These are phyloP conservation scores for Alternaria longipes DNA, from an alignment of 2,329 filamentous ascomycete genomes.

Conservation along the genomic window DNA sequence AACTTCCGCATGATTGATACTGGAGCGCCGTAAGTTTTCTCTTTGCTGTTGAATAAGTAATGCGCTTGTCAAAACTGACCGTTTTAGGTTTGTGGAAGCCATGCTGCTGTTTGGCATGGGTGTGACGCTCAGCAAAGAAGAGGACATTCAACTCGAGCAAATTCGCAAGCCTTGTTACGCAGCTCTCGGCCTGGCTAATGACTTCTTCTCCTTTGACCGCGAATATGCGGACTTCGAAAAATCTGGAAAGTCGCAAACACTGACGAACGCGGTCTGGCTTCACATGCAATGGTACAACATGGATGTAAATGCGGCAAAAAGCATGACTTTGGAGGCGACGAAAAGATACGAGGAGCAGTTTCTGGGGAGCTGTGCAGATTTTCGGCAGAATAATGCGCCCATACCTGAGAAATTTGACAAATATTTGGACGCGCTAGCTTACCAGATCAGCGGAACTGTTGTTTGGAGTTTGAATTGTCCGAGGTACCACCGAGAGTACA, in stretches of 20 bases:
- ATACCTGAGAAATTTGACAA: background rate
- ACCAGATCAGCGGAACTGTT: background rate
- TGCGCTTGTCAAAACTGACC: no score
- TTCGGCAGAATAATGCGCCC: background rate
- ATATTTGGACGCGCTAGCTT: slow-evolving; percentile 1
- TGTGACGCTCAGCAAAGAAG: slow-evolving; percentile 2
- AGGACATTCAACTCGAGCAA: background rate
- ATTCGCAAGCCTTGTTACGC: background rate
- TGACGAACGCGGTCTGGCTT: slow-evolving; percentile 5
- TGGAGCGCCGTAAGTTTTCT: background rate
- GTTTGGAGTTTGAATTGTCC: slow-evolving; percentile 9
- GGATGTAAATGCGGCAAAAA: background rate
- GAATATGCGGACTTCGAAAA: background rate
- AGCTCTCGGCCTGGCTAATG: background rate
- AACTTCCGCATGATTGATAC: slow-evolving; percentile 2
- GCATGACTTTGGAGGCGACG: background rate
- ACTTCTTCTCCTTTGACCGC: slow-evolving; percentile 9
- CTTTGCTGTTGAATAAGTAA: background rate
- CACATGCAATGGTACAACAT: slow-evolving; percentile 6
- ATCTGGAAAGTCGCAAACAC: background rate
- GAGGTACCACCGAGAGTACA: slow-evolving; percentile 24
- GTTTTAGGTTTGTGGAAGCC: background rate
- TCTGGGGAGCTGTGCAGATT: background rate
- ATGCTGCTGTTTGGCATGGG: slow-evolving; percentile 11
- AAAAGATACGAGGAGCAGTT: background rate